These are phyloP conservation scores for Fraxinus baroniana DNA, from an alignment of 305 asterid species.

Conservation along the genomic window DNA sequence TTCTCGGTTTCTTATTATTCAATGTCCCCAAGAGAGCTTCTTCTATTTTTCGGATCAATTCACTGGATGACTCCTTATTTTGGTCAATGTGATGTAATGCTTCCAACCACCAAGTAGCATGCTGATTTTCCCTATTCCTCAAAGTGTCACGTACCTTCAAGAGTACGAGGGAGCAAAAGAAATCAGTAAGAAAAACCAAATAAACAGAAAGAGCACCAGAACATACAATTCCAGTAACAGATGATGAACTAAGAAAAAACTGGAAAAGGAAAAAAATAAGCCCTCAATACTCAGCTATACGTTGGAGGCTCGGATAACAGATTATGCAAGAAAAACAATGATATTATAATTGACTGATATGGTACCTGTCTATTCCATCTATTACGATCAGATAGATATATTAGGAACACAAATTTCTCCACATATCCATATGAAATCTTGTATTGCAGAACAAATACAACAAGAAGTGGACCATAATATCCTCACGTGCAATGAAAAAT, in stretches of 20 bases:
- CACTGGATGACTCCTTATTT: conserved; percentile 57
- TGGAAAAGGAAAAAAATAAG: background rate
- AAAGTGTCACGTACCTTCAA: conserved; percentile 63
- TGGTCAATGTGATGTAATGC: conserved; percentile 80
- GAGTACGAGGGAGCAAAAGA: conserved; percentile 6
- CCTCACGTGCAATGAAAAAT: background rate
- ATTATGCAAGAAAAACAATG: background rate
- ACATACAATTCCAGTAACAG: background rate
- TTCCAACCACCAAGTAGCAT: conserved; percentile 84
- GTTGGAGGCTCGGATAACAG: conserved; percentile 1
- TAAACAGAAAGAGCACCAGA: background rate
- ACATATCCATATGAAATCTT: conserved; percentile 14
- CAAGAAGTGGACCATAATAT: conserved; percentile 7
- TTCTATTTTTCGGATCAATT: conserved; percentile 67
- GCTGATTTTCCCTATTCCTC: conserved; percentile 50
- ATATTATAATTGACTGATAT: background rate
- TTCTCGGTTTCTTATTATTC: conserved; percentile 58
- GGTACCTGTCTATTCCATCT: conserved; percentile 7
- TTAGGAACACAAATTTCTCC: background rate
- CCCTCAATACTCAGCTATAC: background rate
- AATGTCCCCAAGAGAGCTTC: conserved; percentile 73
- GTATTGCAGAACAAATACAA: conserved; percentile 3
- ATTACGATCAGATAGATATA: conserved; percentile 3
- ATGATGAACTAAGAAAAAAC: background rate
- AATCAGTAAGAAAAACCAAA: conserved; percentile 6